Evolutionary conservation across 371 early-diverging fungal species (phyloP), one percentile per base, ranked within the genome.

Genomic region (Mortierella sp.): DNA sequence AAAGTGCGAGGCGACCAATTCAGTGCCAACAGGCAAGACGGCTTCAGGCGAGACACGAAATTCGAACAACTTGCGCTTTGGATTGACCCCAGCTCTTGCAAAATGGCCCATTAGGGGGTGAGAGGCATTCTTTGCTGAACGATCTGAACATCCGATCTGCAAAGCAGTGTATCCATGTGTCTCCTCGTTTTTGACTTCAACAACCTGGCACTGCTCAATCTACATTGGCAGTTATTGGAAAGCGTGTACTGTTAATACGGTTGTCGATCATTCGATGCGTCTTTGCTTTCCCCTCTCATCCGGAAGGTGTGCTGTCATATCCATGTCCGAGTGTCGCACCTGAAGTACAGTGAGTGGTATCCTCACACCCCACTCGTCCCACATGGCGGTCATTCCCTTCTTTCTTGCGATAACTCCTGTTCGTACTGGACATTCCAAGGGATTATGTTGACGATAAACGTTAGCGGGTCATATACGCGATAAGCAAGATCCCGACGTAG

Each of bases 311-410:
- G 45, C n/a, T 3, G 45, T 18, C 45, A 43, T 14, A n/a, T 43
- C 9, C 3, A 19, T 16, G 45, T 43, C 19, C 45, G 16, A 43
- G 21, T 10, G 49, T 19, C 42, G 64, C 84, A 94, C 93, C 87
- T 96, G 90, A 47, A 98, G 83, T 23, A 98, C 86, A 6, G 98
- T 98, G n/a, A 95, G 93, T 39, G 98, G 96, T 42, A 94, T 86
- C 74, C 93, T 87, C 23, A 86, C 86, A 45, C 98, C 98, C 86
- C 91, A 91, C 61, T 96, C 95, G 79, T 95, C 94, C 95, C 96
- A 98, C 67, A 96, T 82, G 30, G 90, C 88, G 27, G 94, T 91
- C 98, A 98, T 98, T 27, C 98, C 98, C 80, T 88, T 86, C 83
- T 98, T 98, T 55, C 86, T 81, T 39, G 91, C 98, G 71, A 98